phyloP scores from a whole-genome alignment of 2,329 filamentous ascomycete species.

The Raffaelea ambrosiae region DNA sequence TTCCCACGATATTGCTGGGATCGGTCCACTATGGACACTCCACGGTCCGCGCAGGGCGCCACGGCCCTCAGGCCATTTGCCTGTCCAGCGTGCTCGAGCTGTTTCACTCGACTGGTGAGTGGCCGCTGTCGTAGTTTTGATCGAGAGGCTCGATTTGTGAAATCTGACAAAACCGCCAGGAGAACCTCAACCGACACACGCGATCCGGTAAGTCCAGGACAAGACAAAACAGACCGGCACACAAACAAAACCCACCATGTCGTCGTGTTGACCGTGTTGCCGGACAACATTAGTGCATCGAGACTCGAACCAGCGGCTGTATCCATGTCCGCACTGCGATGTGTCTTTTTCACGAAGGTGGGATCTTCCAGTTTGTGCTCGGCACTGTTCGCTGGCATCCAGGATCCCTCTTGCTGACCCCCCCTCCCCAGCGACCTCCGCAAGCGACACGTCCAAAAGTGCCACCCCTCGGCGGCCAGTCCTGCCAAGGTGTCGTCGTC shows the following conservation, averaged over 20 bases:
- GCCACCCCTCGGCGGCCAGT: neutral
- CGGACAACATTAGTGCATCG: neutral
- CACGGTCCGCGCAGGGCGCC: neutral
- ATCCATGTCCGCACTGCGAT: neutral
- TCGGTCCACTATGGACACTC: no score
- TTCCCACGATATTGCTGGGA: no score
- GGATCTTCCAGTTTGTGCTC: no score
- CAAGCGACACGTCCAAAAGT: slow-evolving; percentile 1
- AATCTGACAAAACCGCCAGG: neutral
- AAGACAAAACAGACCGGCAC: no score
- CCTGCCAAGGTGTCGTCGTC: no score
- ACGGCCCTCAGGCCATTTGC: neutral
- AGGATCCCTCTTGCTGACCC: neutral
- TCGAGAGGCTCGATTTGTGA: neutral
- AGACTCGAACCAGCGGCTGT: neutral
- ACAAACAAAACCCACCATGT: neutral
- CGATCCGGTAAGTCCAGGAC: slow-evolving; percentile 2
- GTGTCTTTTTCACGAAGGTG: neutral
- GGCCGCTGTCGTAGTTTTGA: no score
- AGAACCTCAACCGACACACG: neutral
- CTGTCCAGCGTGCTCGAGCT: slow-evolving; percentile 1
- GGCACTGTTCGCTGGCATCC: no score
- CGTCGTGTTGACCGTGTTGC: neutral
- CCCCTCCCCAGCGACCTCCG: neutral
- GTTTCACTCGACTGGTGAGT: slow-evolving; percentile 1